A percentile compares a stretch with the other conserved stretches of the same genome.
Evolutionary conservation across 139 green algal species (phyloP).

Genomic region (Pedinophyceae sp.): DNA sequence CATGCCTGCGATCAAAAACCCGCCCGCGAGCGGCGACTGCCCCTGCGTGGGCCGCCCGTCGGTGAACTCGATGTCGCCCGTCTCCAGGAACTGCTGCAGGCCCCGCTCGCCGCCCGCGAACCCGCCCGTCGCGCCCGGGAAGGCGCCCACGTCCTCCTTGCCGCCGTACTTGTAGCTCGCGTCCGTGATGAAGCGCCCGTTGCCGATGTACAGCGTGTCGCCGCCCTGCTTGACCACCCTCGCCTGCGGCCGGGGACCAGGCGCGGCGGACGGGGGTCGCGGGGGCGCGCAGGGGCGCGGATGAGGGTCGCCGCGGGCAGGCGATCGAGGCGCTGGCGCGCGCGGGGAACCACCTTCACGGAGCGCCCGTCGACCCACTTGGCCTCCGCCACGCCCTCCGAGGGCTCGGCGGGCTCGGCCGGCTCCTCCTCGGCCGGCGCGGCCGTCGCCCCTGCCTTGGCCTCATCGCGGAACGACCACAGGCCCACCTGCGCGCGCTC

Average conservation of each 20-base stretch:
- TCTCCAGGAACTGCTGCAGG: slow-evolving; percentile 46
- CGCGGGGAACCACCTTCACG: not conserved
- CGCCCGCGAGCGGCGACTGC: too few species aligned
- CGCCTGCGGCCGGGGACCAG: not conserved
- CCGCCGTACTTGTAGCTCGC: slow-evolving; percentile 40
- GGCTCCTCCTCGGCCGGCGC: not conserved
- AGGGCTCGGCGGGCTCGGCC: not conserved
- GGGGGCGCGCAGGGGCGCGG: not conserved
- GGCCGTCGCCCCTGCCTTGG: slow-evolving; percentile 9
- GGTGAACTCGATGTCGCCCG: slow-evolving; percentile 39
- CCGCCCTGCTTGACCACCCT: slow-evolving; percentile 7
- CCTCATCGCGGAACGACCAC: slow-evolving; percentile 27
- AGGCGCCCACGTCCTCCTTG: slow-evolving; percentile 38
- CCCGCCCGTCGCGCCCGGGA: slow-evolving; percentile 44
- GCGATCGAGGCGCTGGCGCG: not conserved
- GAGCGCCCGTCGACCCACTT: not conserved
- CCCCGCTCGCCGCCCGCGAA: slow-evolving; percentile 71
- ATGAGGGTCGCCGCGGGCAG: not conserved
- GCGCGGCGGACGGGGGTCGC: not conserved
- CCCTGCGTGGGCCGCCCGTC: too few species aligned
- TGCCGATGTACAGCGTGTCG: slow-evolving; percentile 19
- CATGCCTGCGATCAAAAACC: too few species aligned
- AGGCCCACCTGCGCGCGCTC: too few species aligned
- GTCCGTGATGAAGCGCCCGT: slow-evolving; percentile 36
- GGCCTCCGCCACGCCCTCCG: not conserved